phyloP scores from a whole-genome alignment of 352 stramenopile species.

The Globisporangium uncinulatum region DNA sequence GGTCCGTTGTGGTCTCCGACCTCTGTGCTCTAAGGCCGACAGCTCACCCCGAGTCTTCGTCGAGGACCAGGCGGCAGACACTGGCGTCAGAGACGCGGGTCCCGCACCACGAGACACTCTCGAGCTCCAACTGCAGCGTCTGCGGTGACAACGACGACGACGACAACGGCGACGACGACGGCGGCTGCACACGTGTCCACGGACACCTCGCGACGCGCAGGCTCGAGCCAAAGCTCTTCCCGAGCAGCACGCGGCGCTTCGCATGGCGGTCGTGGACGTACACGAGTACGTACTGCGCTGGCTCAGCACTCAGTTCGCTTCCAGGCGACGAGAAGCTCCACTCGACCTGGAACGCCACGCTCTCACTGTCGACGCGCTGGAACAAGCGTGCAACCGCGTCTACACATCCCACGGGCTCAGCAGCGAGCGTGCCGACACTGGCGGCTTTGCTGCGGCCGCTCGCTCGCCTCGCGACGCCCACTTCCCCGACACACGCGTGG shows the following conservation, averaged over 20 bases:
- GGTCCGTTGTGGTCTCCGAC: too few relatives aligned
- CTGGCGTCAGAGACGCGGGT: background rate
- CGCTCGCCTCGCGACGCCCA: constrained; percentile 22
- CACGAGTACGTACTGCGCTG: constrained; percentile 26
- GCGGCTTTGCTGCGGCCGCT: constrained; percentile 15
- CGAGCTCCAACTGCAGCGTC: constrained; percentile 5
- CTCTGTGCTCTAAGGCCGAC: too few relatives aligned
- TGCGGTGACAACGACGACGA: background rate
- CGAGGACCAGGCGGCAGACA: constrained; percentile 2
- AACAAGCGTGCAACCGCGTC: constrained; percentile 18
- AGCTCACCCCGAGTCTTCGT: background rate
- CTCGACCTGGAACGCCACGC: constrained; percentile 24
- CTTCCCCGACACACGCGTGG: constrained; percentile 26
- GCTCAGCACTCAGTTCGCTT: background rate
- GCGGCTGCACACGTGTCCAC: constrained; percentile 2
- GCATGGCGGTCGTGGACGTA: constrained; percentile 15
- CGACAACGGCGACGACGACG: too few relatives aligned
- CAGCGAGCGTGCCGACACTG: constrained; percentile 1
- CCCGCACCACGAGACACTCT: constrained; percentile 10
- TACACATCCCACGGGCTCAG: constrained; percentile 9
- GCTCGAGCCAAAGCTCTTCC: constrained; percentile 23
- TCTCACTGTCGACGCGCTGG: constrained; percentile 10
- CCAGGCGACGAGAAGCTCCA: constrained; percentile 17
- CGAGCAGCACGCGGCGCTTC: constrained; percentile 17
- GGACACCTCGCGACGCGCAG: constrained; percentile 14